Conservation (phyloP, 2,329 filamentous ascomycete species). For the Penicillium sp. region DNA sequence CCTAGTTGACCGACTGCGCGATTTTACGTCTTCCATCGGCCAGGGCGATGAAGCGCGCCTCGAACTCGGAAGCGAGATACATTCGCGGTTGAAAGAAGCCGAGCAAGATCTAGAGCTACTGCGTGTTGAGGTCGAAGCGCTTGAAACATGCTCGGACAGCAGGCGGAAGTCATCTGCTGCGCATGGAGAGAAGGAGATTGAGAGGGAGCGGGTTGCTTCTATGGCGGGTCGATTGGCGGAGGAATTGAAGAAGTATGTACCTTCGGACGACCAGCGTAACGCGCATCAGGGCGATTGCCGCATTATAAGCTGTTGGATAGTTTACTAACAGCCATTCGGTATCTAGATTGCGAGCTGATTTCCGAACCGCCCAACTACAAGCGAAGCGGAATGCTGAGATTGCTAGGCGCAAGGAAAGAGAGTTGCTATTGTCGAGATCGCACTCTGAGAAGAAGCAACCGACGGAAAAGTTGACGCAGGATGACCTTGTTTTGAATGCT, state of each 20-base stretch:
- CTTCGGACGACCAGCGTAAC: not conserved
- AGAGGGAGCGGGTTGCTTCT: conserved; percentile 63
- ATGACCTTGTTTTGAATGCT: conserved; percentile 69
- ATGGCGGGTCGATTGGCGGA: conserved; percentile 62
- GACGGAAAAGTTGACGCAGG: conserved; percentile 58
- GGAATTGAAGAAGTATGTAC: conserved; percentile 66
- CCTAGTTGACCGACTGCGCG: conserved; percentile 56
- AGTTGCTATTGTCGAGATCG: conserved; percentile 63
- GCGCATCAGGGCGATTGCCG: not conserved
- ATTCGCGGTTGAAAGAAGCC: conserved; percentile 68
- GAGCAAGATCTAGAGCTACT: conserved; percentile 82
- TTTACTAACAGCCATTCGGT: conserved; percentile 7
- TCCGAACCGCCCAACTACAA: conserved; percentile 75
- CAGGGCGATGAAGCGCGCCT: conserved; percentile 63
- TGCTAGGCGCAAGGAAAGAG: conserved; percentile 71
- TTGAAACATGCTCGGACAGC: conserved; percentile 48
- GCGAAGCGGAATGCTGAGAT: conserved; percentile 71
- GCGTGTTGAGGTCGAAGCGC: conserved; percentile 70
- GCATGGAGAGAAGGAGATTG: conserved; percentile 55
- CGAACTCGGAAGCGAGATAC: conserved; percentile 77
- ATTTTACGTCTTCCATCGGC: conserved; percentile 59
- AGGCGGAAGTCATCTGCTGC: conserved; percentile 29
- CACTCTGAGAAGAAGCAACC: conserved; percentile 29
- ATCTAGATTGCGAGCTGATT: conserved; percentile 58
- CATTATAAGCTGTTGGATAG: not conserved